A percentile compares a stretch with the other conserved stretches of the same genome.
Conservation (phyloP, 768 basidiomycete genomes). For the Mrakia blollopis region DNA sequence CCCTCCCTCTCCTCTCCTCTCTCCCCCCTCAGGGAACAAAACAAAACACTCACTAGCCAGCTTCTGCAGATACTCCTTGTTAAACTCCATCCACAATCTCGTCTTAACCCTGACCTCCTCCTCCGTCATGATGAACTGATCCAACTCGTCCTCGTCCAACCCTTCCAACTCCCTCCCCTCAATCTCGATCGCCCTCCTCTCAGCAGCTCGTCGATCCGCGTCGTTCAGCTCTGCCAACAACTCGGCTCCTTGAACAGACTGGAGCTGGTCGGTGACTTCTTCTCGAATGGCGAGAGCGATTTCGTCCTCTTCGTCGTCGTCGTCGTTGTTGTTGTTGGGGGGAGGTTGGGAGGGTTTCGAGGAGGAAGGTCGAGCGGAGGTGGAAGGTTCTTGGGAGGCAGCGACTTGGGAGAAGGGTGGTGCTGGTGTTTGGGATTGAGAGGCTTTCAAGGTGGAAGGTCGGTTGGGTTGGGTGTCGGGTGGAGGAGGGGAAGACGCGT, state of each 20-base stretch:
- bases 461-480: not conserved
- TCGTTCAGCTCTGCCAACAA: constrained; percentile 57
- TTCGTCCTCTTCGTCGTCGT: constrained; percentile 8
- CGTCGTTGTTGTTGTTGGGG: not conserved
- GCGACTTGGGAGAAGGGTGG: not conserved
- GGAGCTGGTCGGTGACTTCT: constrained; percentile 65
- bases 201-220: constrained; percentile 55
- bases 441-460: not conserved
- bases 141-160: constrained; percentile 86
- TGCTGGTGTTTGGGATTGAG: not conserved
- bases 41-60: constrained; percentile 60
- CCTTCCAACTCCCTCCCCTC: constrained; percentile 63
- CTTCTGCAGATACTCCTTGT: constrained; percentile 81
- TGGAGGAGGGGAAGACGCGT: not conserved
- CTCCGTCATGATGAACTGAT: constrained; percentile 64
- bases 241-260: constrained; percentile 54
- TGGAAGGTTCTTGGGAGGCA: constrained; percentile 1
- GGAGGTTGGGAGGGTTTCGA: not conserved
- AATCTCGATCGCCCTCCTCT: constrained; percentile 14
- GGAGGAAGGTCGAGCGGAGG: not conserved
- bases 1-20: not conserved
- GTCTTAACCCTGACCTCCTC: constrained; percentile 82
- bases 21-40: not conserved
- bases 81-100: constrained; percentile 89
- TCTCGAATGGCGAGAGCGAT: constrained; percentile 59